These are phyloP conservation scores for Forsythia suspensa DNA, from an alignment of 257 asterid species.

Conservation along the genomic window DNA sequence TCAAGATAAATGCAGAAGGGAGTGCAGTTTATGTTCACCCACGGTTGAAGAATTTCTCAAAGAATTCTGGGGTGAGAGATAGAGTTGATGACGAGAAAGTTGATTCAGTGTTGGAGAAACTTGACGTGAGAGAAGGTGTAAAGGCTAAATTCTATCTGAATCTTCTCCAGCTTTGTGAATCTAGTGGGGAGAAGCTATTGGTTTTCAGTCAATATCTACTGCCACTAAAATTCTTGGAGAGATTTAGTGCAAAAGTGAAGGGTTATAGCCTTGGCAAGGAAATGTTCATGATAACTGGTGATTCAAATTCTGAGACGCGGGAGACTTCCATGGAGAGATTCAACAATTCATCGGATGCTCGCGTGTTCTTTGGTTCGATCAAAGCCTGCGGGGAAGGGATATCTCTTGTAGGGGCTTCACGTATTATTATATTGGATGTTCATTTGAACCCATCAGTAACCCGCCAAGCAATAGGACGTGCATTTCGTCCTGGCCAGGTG, in stretches of 20 bases:
- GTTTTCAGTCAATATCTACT: constrained; percentile 52
- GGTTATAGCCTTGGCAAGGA: constrained; percentile 43
- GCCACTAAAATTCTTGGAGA: constrained; percentile 48
- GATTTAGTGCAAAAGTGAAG: constrained; percentile 37
- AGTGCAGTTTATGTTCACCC: constrained; percentile 56
- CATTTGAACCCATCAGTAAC: constrained; percentile 38
- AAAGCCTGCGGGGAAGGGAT: constrained; percentile 97
- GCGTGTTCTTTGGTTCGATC: constrained; percentile 93
- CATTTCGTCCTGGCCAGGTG: background rate
- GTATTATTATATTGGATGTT: constrained; percentile 78
- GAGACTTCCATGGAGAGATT: constrained; percentile 73
- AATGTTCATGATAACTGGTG: constrained; percentile 75
- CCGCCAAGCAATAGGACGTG: background rate
- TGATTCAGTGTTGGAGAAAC: constrained; percentile 34
- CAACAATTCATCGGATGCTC: constrained; percentile 66
- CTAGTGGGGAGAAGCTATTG: constrained; percentile 43
- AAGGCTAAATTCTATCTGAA: constrained; percentile 41
- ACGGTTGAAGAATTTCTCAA: constrained; percentile 35
- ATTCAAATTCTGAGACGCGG: constrained; percentile 65
- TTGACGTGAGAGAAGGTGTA: constrained; percentile 48
- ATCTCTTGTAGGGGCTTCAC: constrained; percentile 95
- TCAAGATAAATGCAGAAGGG: constrained; percentile 45
- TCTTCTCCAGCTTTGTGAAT: constrained; percentile 17
- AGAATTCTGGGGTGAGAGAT: constrained; percentile 33
- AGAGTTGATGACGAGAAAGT: constrained; percentile 43